Evolutionary conservation across 257 asterid species (phyloP), one percentile per base, ranked within the genome.

Genomic region (Ballota nigra): DNA sequence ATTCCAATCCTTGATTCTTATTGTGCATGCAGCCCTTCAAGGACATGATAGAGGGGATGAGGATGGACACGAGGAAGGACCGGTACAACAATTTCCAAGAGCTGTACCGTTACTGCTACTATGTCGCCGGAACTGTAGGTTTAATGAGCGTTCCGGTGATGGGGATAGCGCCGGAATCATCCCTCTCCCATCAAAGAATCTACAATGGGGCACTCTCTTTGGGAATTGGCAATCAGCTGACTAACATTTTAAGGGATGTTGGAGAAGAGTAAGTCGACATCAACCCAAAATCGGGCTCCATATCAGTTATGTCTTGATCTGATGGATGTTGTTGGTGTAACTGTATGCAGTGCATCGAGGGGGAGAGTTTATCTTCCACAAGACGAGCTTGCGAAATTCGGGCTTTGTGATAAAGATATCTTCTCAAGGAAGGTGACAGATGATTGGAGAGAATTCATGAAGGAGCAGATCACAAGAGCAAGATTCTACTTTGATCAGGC

Each of bases 31-130:
- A 91, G 97, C 96, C 97, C 0, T 91, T 91, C 75, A 87, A 83
- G 82, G 97, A 91, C 80, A 87, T 91, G 97, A 91, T 91, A 22
- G 96, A 91, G 18, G 97, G 97, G 23, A 88, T 91, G 97, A 81
- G 97, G 63, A 88, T 88, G 97, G 97, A 91, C 70, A 84, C 80
- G 0, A 64, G 87, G 67, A 91, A 91, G 75, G 80, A 78, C 19
- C 70, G 92, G 1, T 91, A 91, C 11, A 83, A 84, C 0, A 83
- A 83, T 74, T 91, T 88, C 8, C 75, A 91, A 38, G 96, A 91
- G 73, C 85, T 90, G 2, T 90, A 85, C 56, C 78, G 67, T 26
- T 90, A 90, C 74, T 86, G 96, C 86, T 91, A 88, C 80, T 84
- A 86, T 60, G 97, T 88, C 36, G 97, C 96, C 28, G 95, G 97